These are phyloP conservation scores for Helianthus tuberosus DNA, from an alignment of 129 eudicot species.

Conservation along the genomic window DNA sequence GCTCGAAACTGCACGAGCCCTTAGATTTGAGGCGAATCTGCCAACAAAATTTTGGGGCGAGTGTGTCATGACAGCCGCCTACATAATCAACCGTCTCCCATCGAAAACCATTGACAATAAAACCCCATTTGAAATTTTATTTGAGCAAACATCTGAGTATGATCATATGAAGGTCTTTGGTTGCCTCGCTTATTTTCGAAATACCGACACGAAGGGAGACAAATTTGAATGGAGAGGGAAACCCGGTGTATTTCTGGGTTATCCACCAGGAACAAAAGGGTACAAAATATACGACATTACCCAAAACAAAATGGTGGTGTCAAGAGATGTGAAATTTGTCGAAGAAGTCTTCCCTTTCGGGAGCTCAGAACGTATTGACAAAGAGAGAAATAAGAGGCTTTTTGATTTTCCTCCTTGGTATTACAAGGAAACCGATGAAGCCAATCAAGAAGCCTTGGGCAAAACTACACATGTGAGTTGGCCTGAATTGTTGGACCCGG, in stretches of 20 bases:
- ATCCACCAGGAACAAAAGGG: background rate
- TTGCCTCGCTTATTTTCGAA: background rate
- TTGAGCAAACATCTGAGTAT: background rate
- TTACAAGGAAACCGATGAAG: background rate
- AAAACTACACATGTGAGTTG: background rate
- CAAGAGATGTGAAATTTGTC: slow-evolving; percentile 6
- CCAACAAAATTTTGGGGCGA: background rate
- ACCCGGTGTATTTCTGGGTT: background rate
- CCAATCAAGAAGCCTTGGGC: background rate
- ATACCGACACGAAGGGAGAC: background rate
- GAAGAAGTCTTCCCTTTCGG: background rate
- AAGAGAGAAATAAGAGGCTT: background rate
- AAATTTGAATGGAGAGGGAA: background rate
- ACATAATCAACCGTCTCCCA: background rate
- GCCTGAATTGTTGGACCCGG: background rate
- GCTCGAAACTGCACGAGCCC: background rate
- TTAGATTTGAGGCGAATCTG: background rate
- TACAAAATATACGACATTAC: background rate
- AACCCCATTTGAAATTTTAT: too few relatives aligned
- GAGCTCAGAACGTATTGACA: background rate
- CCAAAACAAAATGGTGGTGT: background rate
- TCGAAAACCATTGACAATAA: background rate
- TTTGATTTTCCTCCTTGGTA: background rate
- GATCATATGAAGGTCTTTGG: background rate
- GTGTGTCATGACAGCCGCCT: background rate